Base-by-base conservation (phyloP, 331 rosid species). In the Quercus tomentella region DNA sequence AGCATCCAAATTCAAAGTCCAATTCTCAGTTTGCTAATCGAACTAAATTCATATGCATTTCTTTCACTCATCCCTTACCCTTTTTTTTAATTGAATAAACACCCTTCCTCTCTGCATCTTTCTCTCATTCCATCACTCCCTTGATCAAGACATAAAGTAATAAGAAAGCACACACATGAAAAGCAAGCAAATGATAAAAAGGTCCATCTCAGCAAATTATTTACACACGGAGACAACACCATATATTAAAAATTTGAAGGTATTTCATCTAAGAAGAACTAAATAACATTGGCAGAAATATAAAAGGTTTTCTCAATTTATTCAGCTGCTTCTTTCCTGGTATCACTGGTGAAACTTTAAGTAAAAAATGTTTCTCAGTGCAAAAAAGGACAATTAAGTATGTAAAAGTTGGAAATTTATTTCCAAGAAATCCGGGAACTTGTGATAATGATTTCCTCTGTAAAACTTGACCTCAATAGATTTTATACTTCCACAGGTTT, bases 401-500 rank as follows among this genome's bases (percentile, higher is more conserved):
- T 26, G 28, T 26, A 26, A 26, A 26, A 26, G 28, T 26, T 26
- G 28, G 28, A 26, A 35, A 35, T 35, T 35, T 35, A 35, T 35
- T 18, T 30, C 9, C 23, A 15, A 41, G 15, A 9, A 43, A 0
- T 43, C 52, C 0, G 23, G 45, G 45, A 28, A 28, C 37, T 66
- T 31, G 49, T 3, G 71, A 66, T 31, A 6, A 17, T 33, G 45
- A 30, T 66, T 43, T 66, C 28, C 31, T 23, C 6, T 11, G 33
- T 10, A 23, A 23, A 60, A 23, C 26, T 23, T 60, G 18, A 60
- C 33, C 33, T 60, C 66, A 3, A 26, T 28, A 72, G 21, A 70
- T 76, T 70, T 62, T 0, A 56, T 61, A 51, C 30, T 65, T 78
- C 77, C 77, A 76, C 82, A 77, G 45, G n/a, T 51, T 68, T 81